A percentile compares a stretch with the other conserved stretches of the same genome.
phyloP scores from a whole-genome alignment of 495 filamentous ascomycete species.

The Rhypophila decipiens region DNA sequence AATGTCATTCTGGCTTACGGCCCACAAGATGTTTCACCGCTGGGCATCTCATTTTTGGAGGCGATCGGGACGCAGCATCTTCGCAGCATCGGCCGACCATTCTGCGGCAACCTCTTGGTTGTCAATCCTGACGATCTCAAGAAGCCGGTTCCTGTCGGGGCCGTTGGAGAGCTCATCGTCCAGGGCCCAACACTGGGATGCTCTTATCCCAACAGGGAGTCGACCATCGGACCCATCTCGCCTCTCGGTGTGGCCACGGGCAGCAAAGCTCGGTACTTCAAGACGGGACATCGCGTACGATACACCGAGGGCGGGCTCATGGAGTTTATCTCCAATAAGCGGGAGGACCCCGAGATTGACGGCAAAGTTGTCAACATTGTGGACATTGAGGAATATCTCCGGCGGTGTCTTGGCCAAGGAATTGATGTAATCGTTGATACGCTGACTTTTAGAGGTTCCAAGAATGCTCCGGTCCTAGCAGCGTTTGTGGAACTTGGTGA shows the following conservation, averaged over 20 bases:
- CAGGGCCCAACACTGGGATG: constrained; percentile 39
- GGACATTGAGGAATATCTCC: constrained; percentile 37
- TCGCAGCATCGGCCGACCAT: constrained; percentile 35
- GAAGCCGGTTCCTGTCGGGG: constrained; percentile 39
- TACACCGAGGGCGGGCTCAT: constrained; percentile 39
- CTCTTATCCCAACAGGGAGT: constrained; percentile 26
- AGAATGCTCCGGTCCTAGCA: constrained; percentile 26
- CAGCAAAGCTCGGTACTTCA: constrained; percentile 24
- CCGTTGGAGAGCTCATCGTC: constrained; percentile 42
- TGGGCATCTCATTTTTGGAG: constrained; percentile 41
- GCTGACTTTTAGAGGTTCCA: constrained; percentile 33
- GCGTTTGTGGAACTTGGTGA: constrained; percentile 43
- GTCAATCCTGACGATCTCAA: constrained; percentile 44
- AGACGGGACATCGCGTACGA: constrained; percentile 39
- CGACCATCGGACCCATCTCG: constrained; percentile 17
- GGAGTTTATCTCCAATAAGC: constrained; percentile 33
- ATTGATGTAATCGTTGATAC: constrained; percentile 41
- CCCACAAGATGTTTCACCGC: constrained; percentile 35
- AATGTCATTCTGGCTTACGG: constrained; percentile 42
- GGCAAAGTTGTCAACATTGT: constrained; percentile 29
- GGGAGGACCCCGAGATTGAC: constrained; percentile 21
- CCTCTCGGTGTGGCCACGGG: constrained; percentile 12
- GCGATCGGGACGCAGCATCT: constrained; percentile 27
- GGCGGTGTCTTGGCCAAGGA: constrained; percentile 38
- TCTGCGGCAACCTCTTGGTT: constrained; percentile 38